phyloP scores from a whole-genome alignment of 225 moss, liverwort and hornwort species.

The Straminergon stramineum region DNA sequence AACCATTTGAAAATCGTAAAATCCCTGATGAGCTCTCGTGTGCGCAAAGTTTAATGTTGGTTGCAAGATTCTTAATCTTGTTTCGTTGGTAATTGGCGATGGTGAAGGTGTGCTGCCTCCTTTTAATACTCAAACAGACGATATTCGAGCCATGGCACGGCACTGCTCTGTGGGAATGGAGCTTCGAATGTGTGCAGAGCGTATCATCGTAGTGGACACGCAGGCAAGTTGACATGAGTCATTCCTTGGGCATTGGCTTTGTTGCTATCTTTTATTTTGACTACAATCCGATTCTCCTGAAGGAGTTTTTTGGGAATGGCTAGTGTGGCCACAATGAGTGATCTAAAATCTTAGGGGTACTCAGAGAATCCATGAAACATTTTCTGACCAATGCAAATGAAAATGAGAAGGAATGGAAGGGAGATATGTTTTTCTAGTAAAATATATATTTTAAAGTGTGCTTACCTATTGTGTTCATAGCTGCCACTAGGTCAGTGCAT shows the following conservation, averaged over 20 bases:
- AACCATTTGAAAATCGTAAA: neutral
- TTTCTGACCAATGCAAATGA: neutral
- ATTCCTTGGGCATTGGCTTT: neutral
- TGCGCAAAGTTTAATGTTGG: neutral
- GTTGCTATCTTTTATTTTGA: neutral
- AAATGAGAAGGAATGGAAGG: neutral
- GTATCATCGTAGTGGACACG: constrained; percentile 80
- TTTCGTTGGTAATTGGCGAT: neutral
- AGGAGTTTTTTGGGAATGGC: neutral
- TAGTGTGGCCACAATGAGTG: neutral
- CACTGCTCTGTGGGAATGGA: constrained; percentile 95
- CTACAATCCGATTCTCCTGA: neutral
- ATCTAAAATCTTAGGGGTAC: neutral
- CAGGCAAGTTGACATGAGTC: constrained; percentile 35
- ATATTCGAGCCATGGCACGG: constrained; percentile 63
- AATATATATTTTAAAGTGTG: neutral
- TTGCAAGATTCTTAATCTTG: neutral
- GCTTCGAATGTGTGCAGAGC: constrained; percentile 82
- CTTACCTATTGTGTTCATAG: neutral
- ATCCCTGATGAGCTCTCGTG: neutral
- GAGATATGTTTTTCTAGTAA: neutral
- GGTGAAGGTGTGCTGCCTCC: constrained; percentile 69
- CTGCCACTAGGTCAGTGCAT: neutral
- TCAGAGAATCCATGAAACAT: neutral
- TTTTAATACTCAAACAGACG: constrained; percentile 75